These are phyloP conservation scores for Kokia cookei DNA, from an alignment of 441 rosid genomes.

Conservation along the genomic window DNA sequence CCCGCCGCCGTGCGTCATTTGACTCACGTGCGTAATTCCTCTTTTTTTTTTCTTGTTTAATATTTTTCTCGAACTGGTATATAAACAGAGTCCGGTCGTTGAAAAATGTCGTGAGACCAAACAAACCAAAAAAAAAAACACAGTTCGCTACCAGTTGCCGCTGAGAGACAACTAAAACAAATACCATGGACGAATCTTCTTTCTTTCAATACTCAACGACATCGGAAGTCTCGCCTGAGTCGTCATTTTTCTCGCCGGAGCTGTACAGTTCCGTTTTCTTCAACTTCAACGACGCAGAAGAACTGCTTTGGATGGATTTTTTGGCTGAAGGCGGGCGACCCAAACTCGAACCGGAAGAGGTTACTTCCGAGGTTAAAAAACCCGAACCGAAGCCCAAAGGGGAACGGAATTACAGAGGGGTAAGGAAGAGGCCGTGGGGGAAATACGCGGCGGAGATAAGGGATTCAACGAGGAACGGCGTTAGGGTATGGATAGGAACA, in stretches of 20 bases:
- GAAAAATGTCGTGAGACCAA: slow-evolving; percentile 3
- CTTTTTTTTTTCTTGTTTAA: not conserved
- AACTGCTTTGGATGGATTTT: slow-evolving; percentile 27
- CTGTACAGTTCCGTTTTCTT: not conserved
- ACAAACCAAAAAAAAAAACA: not conserved
- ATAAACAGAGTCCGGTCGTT: not conserved
- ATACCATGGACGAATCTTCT: slow-evolving; percentile 38
- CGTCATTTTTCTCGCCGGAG: slow-evolving; percentile 20
- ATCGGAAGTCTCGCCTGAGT: slow-evolving; percentile 20
- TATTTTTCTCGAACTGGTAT: not conserved
- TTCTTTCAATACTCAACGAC: slow-evolving; percentile 17
- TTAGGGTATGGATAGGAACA: slow-evolving; percentile 87
- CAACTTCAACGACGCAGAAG: slow-evolving; percentile 29
- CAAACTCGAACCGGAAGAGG: slow-evolving; percentile 29
- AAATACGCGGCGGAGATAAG: slow-evolving; percentile 86
- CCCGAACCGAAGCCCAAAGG: slow-evolving; percentile 1
- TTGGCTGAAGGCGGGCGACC: slow-evolving; percentile 6
- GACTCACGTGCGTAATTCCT: slow-evolving; percentile 33
- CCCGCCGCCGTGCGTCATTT: slow-evolving; percentile 44
- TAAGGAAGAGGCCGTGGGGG: slow-evolving; percentile 89
- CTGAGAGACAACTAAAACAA: not conserved
- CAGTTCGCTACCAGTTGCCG: not conserved
- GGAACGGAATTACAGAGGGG: slow-evolving; percentile 67
- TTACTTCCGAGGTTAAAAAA: slow-evolving; percentile 24
- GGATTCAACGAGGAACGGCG: slow-evolving; percentile 77